These are phyloP conservation scores for Cadophora gregata DNA, from an alignment of 2,329 filamentous ascomycete species.

Conservation along the genomic window DNA sequence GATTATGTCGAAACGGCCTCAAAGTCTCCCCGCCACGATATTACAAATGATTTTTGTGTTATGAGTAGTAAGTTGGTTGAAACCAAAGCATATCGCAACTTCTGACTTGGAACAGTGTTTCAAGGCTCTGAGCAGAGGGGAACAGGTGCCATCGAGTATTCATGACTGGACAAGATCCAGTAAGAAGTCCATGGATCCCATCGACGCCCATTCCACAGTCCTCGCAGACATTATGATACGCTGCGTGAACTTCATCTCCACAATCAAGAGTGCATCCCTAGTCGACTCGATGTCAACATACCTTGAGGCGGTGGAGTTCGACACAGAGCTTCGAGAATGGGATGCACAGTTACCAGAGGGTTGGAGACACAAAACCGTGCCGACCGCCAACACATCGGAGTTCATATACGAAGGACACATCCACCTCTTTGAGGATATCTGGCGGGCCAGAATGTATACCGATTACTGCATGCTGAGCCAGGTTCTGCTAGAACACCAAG, in stretches of 20 bases:
- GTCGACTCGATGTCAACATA: slow-evolving; percentile 23
- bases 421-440: slow-evolving; percentile 36
- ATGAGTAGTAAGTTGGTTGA: slow-evolving; percentile 22
- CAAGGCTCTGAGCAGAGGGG: slow-evolving; percentile 28
- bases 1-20: slow-evolving; percentile 20
- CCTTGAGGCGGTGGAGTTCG: slow-evolving; percentile 25
- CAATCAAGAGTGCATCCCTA: slow-evolving; percentile 14
- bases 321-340: slow-evolving; percentile 34
- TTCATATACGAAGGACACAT: slow-evolving; percentile 28
- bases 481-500: slow-evolving; percentile 30
- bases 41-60: slow-evolving; percentile 35
- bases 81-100: not conserved
- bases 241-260: slow-evolving; percentile 31
- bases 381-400: not conserved
- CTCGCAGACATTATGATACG: slow-evolving; percentile 26
- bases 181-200: not conserved
- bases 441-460: slow-evolving; percentile 38
- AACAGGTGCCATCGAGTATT: slow-evolving; percentile 23
- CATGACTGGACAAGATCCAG: slow-evolving; percentile 23
- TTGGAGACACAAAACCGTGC: slow-evolving; percentile 28
- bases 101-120: slow-evolving; percentile 27
- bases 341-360: slow-evolving; percentile 29
- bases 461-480: slow-evolving; percentile 38
- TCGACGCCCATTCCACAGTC: slow-evolving; percentile 25
- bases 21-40: slow-evolving; percentile 6